Percentiles rank a stretch among this genome's conserved stretches.
phyloP scores from a whole-genome alignment of 805 yeast species.

The Saturnispora gosingensis region DNA sequence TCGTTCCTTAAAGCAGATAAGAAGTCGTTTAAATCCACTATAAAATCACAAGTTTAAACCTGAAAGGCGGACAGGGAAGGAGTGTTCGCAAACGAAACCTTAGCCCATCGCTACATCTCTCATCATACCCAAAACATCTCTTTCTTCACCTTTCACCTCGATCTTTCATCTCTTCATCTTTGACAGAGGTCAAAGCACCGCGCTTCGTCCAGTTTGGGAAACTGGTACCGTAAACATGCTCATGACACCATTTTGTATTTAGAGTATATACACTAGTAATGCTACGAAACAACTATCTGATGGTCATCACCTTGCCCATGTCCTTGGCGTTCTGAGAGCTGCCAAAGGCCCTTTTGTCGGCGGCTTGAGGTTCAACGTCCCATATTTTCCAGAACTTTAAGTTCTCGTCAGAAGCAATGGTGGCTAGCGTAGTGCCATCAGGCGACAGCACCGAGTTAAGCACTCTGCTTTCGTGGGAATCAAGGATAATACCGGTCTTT shows the following conservation, averaged over 20 bases:
- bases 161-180: neutral
- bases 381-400: slow-evolving; percentile 90
- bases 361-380: slow-evolving; percentile 33
- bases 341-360: slow-evolving; percentile 18
- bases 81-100: neutral
- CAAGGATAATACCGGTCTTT: slow-evolving; percentile 76
- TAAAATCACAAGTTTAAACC: too few species aligned
- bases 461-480: slow-evolving; percentile 87
- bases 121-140: neutral
- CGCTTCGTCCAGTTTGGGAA: neutral
- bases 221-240: neutral
- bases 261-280: neutral
- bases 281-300: slow-evolving; percentile 27
- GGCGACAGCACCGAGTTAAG: slow-evolving; percentile 79
- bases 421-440: slow-evolving; percentile 82
- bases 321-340: slow-evolving; percentile 34
- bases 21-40: neutral
- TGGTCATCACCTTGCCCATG: slow-evolving; percentile 43
- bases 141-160: neutral
- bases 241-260: neutral
- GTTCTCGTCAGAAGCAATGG: slow-evolving; percentile 94
- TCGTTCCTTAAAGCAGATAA: neutral
- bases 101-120: neutral
- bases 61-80: neutral
- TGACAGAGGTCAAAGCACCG: neutral